These are phyloP conservation scores for Mycena alexandri DNA, from an alignment of 768 basidiomycete genomes.

Conservation along the genomic window DNA sequence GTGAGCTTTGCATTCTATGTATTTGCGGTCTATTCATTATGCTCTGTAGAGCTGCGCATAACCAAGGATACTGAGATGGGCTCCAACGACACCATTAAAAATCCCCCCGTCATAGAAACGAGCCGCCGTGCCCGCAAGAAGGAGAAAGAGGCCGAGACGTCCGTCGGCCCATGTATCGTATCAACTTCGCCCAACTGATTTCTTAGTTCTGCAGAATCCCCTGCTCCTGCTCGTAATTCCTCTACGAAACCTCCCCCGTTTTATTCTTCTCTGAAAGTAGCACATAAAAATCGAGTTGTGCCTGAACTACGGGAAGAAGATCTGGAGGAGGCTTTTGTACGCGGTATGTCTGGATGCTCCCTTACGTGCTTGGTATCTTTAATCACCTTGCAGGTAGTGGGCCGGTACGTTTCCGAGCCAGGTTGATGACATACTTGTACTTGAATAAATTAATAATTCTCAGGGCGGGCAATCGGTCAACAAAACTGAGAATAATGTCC, in stretches of 20 bases:
- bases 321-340: constrained; percentile 88
- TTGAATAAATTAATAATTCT: constrained; percentile 42
- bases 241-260: constrained; percentile 51
- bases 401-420: constrained; percentile 61
- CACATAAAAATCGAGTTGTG: constrained; percentile 70
- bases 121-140: constrained; percentile 61
- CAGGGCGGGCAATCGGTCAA: constrained; percentile 96
- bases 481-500: constrained; percentile 93
- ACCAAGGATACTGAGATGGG: constrained; percentile 90
- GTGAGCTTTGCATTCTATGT: too few species aligned
- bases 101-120: constrained; percentile 61
- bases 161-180: constrained; percentile 36
- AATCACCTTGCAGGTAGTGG: constrained; percentile 73
- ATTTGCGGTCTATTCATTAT: constrained; percentile 37
- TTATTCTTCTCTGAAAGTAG: constrained; percentile 80
- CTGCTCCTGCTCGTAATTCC: constrained; percentile 49
- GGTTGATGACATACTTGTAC: constrained; percentile 38
- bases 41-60: constrained; percentile 71
- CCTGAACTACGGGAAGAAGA: constrained; percentile 84
- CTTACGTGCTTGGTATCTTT: constrained; percentile 8
- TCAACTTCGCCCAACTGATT: constrained; percentile 36
- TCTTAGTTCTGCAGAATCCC: constrained; percentile 33
- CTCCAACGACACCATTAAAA: constrained; percentile 84
- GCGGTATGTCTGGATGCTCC: constrained; percentile 63
- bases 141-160: constrained; percentile 51